These are phyloP conservation scores for Saccharomycopsis fodiens DNA, from an alignment of 805 yeast species.

Conservation along the genomic window DNA sequence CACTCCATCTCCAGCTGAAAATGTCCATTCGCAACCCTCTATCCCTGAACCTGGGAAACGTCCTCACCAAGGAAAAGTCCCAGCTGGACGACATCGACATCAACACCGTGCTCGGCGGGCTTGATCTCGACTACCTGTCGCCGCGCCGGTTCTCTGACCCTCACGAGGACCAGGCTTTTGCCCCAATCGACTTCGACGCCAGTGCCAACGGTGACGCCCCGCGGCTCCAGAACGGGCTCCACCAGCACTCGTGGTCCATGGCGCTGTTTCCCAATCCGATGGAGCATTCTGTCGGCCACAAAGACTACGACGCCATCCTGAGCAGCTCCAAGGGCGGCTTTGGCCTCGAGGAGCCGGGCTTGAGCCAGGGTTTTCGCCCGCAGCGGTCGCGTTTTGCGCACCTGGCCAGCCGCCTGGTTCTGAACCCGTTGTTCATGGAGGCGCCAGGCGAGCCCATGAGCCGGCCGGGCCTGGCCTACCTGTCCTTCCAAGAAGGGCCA, in stretches of 20 bases:
- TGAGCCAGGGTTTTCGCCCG: not conserved
- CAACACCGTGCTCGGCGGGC: constrained; percentile 14
- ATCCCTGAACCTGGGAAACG: too few relatives aligned
- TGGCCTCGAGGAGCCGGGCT: not conserved
- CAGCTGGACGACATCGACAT: constrained; percentile 13
- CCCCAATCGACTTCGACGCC: not conserved
- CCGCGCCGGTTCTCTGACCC: constrained; percentile 7
- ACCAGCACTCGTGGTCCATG: constrained; percentile 16
- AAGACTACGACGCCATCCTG: not conserved
- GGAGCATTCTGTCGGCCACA: not conserved
- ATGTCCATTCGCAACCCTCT: too few relatives aligned
- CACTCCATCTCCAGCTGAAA: too few relatives aligned
- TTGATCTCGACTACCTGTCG: constrained; percentile 15
- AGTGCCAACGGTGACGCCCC: not conserved
- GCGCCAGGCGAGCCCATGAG: constrained; percentile 1
- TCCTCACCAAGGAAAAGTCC: too few relatives aligned
- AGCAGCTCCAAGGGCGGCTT: not conserved
- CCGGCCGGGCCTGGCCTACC: constrained; percentile 1
- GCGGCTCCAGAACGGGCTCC: not conserved
- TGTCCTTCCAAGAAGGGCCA: not conserved
- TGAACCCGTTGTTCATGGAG: constrained; percentile 15
- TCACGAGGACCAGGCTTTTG: not conserved
- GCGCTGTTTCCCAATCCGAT: not conserved
- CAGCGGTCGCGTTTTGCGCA: constrained; percentile 6
- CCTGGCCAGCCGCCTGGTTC: constrained; percentile 15